Conservation (phyloP, 208 protist genomes). For the Acanthamoeba castellanii region DNA sequence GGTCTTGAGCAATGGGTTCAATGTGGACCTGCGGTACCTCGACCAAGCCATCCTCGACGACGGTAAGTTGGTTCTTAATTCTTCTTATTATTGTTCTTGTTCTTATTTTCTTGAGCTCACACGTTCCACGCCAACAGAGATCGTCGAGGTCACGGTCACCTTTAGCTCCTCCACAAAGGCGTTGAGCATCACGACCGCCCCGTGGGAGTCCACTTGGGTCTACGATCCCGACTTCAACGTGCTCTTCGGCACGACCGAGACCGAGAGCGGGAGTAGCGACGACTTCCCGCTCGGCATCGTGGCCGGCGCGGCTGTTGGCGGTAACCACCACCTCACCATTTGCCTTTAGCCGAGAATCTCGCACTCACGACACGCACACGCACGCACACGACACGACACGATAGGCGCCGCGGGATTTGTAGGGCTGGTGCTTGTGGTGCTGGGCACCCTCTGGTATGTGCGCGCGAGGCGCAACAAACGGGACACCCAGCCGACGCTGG, state of each 20-base stretch:
- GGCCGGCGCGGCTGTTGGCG: not conserved
- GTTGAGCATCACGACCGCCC: not conserved
- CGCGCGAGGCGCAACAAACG: not conserved
- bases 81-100: not conserved
- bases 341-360: too few relatives aligned
- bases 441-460: not conserved
- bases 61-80: not conserved
- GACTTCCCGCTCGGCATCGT: not conserved
- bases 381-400: too few relatives aligned
- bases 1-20: not conserved
- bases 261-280: not conserved
- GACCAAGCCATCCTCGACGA: constrained; percentile 13
- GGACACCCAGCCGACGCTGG: not conserved
- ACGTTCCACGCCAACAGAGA: not conserved
- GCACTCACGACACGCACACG: too few relatives aligned
- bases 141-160: not conserved
- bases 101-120: not conserved
- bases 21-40: not conserved
- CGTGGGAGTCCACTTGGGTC: not conserved
- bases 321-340: not conserved
- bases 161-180: not conserved
- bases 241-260: not conserved
- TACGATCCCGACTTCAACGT: constrained; percentile 14
- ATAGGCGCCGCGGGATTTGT: not conserved
- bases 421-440: not conserved